A percentile compares a stretch with the other conserved stretches of the same genome.
phyloP scores from a whole-genome alignment of 1,284 basidiomycete genomes.

The Sporisorium graminicola region DNA sequence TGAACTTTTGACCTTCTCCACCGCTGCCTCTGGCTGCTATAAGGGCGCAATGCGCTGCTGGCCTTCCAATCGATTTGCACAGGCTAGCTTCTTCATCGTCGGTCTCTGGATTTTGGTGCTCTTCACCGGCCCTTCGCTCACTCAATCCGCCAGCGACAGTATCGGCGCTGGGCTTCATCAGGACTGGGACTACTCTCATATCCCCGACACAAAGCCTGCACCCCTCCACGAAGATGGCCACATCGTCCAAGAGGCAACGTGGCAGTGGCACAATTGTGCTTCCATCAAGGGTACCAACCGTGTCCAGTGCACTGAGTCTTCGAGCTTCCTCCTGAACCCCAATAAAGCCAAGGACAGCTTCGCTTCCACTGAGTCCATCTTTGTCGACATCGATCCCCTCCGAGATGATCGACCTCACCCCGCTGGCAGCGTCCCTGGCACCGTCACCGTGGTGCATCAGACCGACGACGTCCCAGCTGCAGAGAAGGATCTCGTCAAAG shows the following conservation, averaged over 20 bases:
- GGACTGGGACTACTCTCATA: constrained; percentile 47
- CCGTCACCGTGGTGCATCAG: constrained; percentile 39
- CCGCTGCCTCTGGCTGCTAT: constrained; percentile 33
- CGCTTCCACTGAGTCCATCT: constrained; percentile 52
- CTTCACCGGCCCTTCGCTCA: constrained; percentile 44
- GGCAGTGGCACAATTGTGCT: constrained; percentile 51
- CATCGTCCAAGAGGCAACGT: constrained; percentile 45
- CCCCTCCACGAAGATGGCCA: constrained; percentile 59
- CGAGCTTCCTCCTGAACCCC: constrained; percentile 47
- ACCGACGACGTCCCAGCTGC: constrained; percentile 18
- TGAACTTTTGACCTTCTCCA: constrained; percentile 38
- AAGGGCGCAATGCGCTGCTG: constrained; percentile 45
- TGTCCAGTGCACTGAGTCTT: constrained; percentile 40
- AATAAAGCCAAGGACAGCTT: constrained; percentile 50
- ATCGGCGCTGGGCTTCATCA: constrained; percentile 34
- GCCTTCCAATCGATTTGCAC: constrained; percentile 57
- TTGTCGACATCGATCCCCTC: constrained; percentile 47
- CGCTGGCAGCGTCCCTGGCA: constrained; percentile 45
- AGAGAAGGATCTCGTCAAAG: constrained; percentile 48
- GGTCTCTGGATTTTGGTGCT: constrained; percentile 60
- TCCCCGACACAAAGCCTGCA: constrained; percentile 38
- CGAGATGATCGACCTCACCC: constrained; percentile 37
- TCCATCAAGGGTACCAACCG: constrained; percentile 41
- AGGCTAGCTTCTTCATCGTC: constrained; percentile 57
- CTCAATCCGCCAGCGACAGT: constrained; percentile 12